Evolutionary conservation across 108 stramenopile genomes (phyloP).

Genomic region (Fistulifera pelliculosa): DNA sequence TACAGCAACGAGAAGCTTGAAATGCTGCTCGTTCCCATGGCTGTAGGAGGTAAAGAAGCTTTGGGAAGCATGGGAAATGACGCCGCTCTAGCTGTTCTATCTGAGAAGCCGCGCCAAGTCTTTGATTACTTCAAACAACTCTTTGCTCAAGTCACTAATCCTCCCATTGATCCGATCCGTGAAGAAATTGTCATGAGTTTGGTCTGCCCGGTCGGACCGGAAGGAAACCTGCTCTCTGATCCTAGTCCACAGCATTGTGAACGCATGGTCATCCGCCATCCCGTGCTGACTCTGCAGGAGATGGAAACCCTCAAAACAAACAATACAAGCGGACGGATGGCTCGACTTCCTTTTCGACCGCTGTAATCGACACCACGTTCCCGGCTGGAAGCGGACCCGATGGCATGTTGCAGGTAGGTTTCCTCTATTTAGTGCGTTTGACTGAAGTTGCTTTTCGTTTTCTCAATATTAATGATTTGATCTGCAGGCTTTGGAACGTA

Average conservation of each 20-base stretch:
- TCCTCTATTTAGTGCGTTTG: neutral
- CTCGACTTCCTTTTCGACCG: constrained; percentile 60
- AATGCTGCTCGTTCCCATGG: constrained; percentile 91
- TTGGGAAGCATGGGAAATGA: constrained; percentile 98
- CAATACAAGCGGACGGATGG: constrained; percentile 57
- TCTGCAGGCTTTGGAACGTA: constrained; percentile 76
- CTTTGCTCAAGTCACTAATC: constrained; percentile 98
- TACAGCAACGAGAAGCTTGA: constrained; percentile 91
- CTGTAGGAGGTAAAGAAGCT: constrained; percentile 88
- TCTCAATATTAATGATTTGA: too few species aligned
- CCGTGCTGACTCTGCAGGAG: constrained; percentile 87
- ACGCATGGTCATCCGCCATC: constrained; percentile 82
- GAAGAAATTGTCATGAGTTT: constrained; percentile 98
- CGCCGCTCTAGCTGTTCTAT: constrained; percentile 92
- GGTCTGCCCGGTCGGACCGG: constrained; percentile 91
- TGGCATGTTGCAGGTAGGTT: constrained; percentile 81
- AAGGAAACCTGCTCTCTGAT: constrained; percentile 84
- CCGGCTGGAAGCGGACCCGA: constrained; percentile 79
- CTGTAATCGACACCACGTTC: constrained; percentile 89
- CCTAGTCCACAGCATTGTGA: constrained; percentile 63
- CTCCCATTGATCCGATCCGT: constrained; percentile 95
- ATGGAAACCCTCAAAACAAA: constrained; percentile 85
- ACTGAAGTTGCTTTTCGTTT: neutral
- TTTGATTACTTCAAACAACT: constrained; percentile 98
- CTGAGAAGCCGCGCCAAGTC: constrained; percentile 85